Evolutionary conservation across 2,329 filamentous ascomycete genomes (phyloP).

Genomic region (Microdochium paspali): DNA sequence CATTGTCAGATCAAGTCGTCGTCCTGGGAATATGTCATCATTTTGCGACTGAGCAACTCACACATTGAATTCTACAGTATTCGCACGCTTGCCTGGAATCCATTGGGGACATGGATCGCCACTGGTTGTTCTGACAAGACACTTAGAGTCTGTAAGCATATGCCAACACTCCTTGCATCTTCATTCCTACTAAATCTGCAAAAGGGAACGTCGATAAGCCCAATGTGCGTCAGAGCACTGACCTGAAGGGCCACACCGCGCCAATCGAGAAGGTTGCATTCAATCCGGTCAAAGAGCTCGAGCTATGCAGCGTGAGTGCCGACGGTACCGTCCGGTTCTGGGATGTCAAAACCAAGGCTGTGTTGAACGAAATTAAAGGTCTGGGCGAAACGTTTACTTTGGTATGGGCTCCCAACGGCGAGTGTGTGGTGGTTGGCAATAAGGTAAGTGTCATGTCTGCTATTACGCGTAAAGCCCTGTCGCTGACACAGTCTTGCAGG

Average conservation of each 20-base stretch:
- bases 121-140: constrained; percentile 66
- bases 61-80: constrained; percentile 37
- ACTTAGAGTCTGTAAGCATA: constrained; percentile 63
- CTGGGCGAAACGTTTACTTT: constrained; percentile 61
- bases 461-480: not conserved
- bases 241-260: constrained; percentile 58
- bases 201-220: constrained; percentile 65
- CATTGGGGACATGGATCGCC: constrained; percentile 72
- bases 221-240: constrained; percentile 64
- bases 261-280: constrained; percentile 69
- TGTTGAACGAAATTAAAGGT: constrained; percentile 59
- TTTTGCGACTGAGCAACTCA: not conserved
- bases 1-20: too few species aligned
- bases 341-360: constrained; percentile 67
- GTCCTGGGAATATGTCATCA: too few species aligned
- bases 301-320: constrained; percentile 64
- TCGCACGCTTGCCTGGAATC: constrained; percentile 82
- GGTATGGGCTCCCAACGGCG: constrained; percentile 65
- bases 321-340: constrained; percentile 72
- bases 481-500: constrained; percentile 27
- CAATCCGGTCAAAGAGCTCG: constrained; percentile 67
- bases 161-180: too few species aligned
- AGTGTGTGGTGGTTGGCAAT: constrained; percentile 61
- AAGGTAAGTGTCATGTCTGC: constrained; percentile 39
- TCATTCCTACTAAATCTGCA: not conserved